phyloP scores from a whole-genome alignment of 1,139 yeast species.

The Pichia sp. region DNA sequence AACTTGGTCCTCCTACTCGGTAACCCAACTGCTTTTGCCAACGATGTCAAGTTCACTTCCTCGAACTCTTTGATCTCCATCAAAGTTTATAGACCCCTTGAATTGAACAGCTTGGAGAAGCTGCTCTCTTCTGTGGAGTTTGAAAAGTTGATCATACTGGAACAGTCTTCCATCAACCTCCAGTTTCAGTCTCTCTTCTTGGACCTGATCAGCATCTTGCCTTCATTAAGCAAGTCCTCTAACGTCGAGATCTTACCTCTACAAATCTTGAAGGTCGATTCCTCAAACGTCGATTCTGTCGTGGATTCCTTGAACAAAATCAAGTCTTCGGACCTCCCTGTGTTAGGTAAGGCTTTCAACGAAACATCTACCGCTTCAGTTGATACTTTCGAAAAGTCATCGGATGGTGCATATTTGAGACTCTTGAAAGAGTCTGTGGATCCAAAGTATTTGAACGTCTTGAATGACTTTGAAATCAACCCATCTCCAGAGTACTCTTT shows the following conservation, averaged over 20 bases:
- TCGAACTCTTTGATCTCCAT: constrained; percentile 54
- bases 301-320: constrained; percentile 51
- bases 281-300: constrained; percentile 42
- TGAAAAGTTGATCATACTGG: constrained; percentile 51
- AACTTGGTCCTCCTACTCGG: constrained; percentile 56
- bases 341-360: constrained; percentile 46
- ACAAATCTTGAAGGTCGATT: constrained; percentile 47
- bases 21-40: constrained; percentile 36
- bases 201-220: constrained; percentile 65
- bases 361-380: constrained; percentile 20
- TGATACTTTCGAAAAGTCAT: constrained; percentile 39
- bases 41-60: constrained; percentile 36
- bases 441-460: constrained; percentile 40
- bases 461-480: constrained; percentile 55
- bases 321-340: constrained; percentile 49
- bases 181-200: constrained; percentile 65
- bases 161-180: constrained; percentile 51
- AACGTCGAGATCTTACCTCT: constrained; percentile 52
- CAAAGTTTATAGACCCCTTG: constrained; percentile 70
- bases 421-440: constrained; percentile 58
- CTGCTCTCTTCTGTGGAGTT: constrained; percentile 11
- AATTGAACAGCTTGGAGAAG: constrained; percentile 44
- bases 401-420: constrained; percentile 77
- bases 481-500: constrained; percentile 79
- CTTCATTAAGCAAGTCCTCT: constrained; percentile 35